Percentiles rank a stretch among this genome's conserved stretches.
Evolutionary conservation across 2,329 filamentous ascomycete genomes (phyloP).

Genomic region (Curvularia sp.): DNA sequence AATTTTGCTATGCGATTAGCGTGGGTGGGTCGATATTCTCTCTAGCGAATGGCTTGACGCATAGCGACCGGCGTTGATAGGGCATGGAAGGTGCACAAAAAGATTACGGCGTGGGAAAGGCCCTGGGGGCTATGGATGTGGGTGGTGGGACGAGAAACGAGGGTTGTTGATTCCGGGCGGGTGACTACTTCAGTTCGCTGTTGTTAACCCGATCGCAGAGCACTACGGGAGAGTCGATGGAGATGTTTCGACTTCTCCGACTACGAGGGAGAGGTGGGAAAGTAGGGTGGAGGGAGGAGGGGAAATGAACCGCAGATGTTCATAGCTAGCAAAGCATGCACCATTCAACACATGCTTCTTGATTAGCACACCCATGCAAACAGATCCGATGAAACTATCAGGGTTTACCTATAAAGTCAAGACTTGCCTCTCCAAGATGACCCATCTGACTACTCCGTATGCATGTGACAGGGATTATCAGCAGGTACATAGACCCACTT

Average conservation of each 20-base stretch:
- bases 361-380: constrained; percentile 13
- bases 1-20: constrained; percentile 42
- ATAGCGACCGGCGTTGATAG: constrained; percentile 50
- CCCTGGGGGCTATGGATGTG: constrained; percentile 5
- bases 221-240: constrained; percentile 20
- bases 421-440: neutral
- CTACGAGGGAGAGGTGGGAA: constrained; percentile 17
- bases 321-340: constrained; percentile 20
- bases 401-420: neutral
- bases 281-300: neutral
- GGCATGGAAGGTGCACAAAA: constrained; percentile 32
- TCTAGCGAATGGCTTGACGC: constrained; percentile 33
- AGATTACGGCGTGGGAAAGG: constrained; percentile 7
- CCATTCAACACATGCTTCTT: constrained; percentile 11
- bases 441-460: neutral
- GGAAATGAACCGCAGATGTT: neutral
- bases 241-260: constrained; percentile 26
- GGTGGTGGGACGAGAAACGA: constrained; percentile 7
- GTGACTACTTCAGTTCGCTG: constrained; percentile 7
- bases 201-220: constrained; percentile 16
- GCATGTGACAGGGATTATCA: constrained; percentile 15
- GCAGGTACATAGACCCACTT: constrained; percentile 17
- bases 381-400: neutral
- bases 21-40: constrained; percentile 34
- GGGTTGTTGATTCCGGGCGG: neutral